These are phyloP conservation scores for Straminergon stramineum DNA, from an alignment of 225 moss, liverwort and hornwort species.

Conservation along the genomic window DNA sequence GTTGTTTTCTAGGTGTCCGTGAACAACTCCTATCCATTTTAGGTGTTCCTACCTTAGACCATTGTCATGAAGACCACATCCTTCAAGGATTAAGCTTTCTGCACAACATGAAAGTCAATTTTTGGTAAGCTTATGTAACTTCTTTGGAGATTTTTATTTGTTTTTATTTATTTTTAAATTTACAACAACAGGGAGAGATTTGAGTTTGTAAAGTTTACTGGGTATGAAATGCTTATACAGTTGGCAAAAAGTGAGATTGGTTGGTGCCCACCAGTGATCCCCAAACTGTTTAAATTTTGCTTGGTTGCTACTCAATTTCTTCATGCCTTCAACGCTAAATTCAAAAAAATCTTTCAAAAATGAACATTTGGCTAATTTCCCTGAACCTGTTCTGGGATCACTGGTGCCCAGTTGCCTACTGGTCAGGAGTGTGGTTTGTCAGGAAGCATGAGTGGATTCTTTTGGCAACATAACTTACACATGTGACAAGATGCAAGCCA, in stretches of 20 bases:
- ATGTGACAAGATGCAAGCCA: neutral
- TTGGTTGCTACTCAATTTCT: too few species aligned
- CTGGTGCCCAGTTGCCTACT: too few species aligned
- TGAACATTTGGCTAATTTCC: too few species aligned
- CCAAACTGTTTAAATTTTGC: too few species aligned
- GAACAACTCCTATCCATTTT: too few species aligned
- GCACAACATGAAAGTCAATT: neutral
- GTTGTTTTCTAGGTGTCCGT: too few species aligned
- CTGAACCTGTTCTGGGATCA: too few species aligned
- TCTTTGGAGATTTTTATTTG: neutral
- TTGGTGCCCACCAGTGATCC: too few species aligned
- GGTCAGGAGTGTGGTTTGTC: neutral
- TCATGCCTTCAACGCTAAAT: too few species aligned
- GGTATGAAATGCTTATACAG: neutral
- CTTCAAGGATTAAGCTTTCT: neutral
- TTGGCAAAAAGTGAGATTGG: neutral
- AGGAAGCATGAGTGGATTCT: neutral
- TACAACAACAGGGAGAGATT: neutral
- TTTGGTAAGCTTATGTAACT: neutral
- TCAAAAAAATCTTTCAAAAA: too few species aligned
- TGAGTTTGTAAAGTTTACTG: neutral
- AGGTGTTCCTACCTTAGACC: too few species aligned
- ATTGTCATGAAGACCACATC: too few species aligned
- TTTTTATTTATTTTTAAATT: neutral
- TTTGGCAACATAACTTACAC: neutral